Conservation (phyloP, 2,329 filamentous ascomycete species). For the Aspergillus hortae region DNA sequence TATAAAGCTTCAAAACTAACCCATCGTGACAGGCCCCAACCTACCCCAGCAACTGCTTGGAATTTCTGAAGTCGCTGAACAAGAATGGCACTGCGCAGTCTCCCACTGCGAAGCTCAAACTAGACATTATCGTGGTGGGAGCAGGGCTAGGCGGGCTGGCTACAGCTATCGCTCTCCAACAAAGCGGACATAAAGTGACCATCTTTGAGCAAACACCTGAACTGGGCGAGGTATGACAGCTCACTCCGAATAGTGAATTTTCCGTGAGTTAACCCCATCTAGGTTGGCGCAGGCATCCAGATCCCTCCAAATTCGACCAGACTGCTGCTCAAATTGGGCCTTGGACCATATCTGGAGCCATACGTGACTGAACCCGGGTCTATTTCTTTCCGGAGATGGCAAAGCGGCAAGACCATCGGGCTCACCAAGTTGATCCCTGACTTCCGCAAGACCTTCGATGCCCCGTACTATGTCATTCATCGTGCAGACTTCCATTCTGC, state of each 20-base stretch:
- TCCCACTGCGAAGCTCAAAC: not conserved
- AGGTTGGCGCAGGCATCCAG: slow-evolving; percentile 37
- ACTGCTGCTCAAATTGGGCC: slow-evolving; percentile 39
- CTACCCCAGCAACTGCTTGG: slow-evolving; percentile 15
- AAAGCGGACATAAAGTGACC: slow-evolving; percentile 22
- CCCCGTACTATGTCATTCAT: slow-evolving; percentile 48
- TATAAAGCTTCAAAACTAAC: not conserved
- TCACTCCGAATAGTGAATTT: not conserved
- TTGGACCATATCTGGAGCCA: slow-evolving; percentile 22
- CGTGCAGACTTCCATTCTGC: slow-evolving; percentile 44
- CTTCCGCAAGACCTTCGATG: slow-evolving; percentile 29
- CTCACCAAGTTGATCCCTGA: slow-evolving; percentile 30
- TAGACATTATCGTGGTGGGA: slow-evolving; percentile 28
- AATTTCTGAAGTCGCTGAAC: not conserved
- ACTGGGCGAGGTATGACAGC: slow-evolving; percentile 36
- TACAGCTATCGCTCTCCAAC: slow-evolving; percentile 26
- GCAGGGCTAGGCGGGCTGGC: slow-evolving; percentile 29
- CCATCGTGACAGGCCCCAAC: slow-evolving; percentile 5
- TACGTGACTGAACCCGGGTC: slow-evolving; percentile 35
- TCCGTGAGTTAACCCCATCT: not conserved
- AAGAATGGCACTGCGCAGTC: not conserved
- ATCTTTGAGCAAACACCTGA: slow-evolving; percentile 27
- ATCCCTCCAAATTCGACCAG: slow-evolving; percentile 41
- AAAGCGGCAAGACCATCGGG: slow-evolving; percentile 38
- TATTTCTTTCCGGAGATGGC: slow-evolving; percentile 22